A percentile compares a stretch with the other conserved stretches of the same genome.
phyloP scores from a whole-genome alignment of 202 grass and related monocot genomes.

The Elaeis oleifera region DNA sequence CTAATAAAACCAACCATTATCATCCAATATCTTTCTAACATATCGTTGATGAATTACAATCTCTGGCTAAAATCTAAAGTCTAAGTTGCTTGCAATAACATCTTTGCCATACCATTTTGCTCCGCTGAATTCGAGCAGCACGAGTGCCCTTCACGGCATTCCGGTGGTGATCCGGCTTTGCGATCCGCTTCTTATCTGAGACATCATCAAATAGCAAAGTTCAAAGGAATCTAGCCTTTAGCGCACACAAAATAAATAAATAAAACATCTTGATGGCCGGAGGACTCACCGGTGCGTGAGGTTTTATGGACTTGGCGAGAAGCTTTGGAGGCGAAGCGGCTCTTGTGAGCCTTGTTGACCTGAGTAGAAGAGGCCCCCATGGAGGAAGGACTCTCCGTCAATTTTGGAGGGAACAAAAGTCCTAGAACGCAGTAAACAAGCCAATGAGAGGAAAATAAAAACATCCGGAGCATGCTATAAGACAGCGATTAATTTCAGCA shows the following conservation, averaged over 20 bases:
- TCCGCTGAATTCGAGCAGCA: conserved; percentile 65
- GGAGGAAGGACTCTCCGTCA: background rate
- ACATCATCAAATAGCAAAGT: background rate
- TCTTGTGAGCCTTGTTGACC: conserved; percentile 94
- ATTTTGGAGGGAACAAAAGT: too few species aligned
- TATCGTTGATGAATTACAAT: too few species aligned
- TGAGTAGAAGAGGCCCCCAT: conserved; percentile 63
- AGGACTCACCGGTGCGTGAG: conserved; percentile 19
- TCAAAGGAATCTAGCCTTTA: background rate
- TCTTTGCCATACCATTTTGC: conserved; percentile 54
- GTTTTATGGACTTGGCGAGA: conserved; percentile 70
- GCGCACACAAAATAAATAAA: background rate
- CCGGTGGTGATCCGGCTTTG: conserved; percentile 44
- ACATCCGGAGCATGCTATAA: too few species aligned
- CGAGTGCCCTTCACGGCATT: conserved; percentile 58
- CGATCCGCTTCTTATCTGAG: conserved; percentile 53
- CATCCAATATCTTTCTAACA: too few species aligned
- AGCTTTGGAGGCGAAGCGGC: conserved; percentile 68
- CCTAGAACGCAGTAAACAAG: too few species aligned
- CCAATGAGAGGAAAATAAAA: too few species aligned
- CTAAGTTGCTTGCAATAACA: too few species aligned
- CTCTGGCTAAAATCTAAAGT: too few species aligned
- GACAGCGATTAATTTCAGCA: too few species aligned
- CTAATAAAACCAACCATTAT: too few species aligned
- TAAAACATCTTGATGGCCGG: background rate